A percentile compares a stretch with the other conserved stretches of the same genome.
Evolutionary conservation across 805 yeast species (phyloP).

Genomic region (Kuraishia cidri): DNA sequence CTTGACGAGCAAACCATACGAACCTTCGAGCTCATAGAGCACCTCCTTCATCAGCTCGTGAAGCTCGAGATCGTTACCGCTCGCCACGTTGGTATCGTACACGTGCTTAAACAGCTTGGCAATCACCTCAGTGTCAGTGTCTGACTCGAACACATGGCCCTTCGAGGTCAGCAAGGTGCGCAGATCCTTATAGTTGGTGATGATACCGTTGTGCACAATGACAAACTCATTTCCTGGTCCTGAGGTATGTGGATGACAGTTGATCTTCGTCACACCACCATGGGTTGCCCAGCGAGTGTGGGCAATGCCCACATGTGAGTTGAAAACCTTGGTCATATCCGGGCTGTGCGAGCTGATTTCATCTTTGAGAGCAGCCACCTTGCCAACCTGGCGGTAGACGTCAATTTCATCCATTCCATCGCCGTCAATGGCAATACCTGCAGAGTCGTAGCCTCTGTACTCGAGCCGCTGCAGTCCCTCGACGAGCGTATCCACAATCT

Average conservation of each 20-base stretch:
- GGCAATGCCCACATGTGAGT: conserved; percentile 91
- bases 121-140: conserved; percentile 96
- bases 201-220: conserved; percentile 96
- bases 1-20: conserved; percentile 91
- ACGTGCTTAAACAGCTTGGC: conserved; percentile 91
- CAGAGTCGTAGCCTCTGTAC: conserved; percentile 97
- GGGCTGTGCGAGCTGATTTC: conserved; percentile 44
- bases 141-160: conserved; percentile 80
- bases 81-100: conserved; percentile 66
- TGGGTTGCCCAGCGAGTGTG: conserved; percentile 99
- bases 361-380: conserved; percentile 72
- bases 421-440: conserved; percentile 95
- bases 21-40: conserved; percentile 89
- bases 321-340: conserved; percentile 57
- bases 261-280: conserved; percentile 78
- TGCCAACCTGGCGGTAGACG: conserved; percentile 82
- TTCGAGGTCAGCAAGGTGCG: conserved; percentile 72
- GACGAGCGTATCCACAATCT: conserved; percentile 78
- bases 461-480: conserved; percentile 84
- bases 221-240: conserved; percentile 78
- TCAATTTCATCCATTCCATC: conserved; percentile 49
- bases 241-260: conserved; percentile 96
- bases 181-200: conserved; percentile 90
- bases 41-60: conserved; percentile 90
- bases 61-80: conserved; percentile 78